These are phyloP conservation scores for Triangularia verruculosa DNA, from an alignment of 2,329 filamentous ascomycete species.

Conservation along the genomic window DNA sequence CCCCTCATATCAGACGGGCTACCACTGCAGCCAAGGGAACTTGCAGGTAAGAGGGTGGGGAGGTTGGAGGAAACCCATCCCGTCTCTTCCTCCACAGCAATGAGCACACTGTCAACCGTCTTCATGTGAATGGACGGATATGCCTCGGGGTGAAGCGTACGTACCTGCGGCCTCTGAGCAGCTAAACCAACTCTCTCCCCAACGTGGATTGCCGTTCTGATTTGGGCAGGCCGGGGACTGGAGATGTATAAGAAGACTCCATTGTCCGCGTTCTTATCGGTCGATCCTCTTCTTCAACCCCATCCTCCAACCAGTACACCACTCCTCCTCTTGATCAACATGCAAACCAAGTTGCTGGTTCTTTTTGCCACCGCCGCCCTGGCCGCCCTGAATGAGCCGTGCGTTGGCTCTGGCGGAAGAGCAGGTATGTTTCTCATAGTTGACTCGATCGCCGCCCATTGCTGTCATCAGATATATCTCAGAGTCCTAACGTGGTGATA, in stretches of 20 bases:
- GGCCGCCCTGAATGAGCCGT: slow-evolving; percentile 24
- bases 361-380: slow-evolving; percentile 18
- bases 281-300: neutral
- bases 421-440: slow-evolving; percentile 13
- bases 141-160: neutral
- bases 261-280: neutral
- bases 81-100: neutral
- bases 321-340: neutral
- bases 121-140: neutral
- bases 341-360: slow-evolving; percentile 9
- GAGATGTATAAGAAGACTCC: neutral
- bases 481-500: neutral
- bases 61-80: neutral
- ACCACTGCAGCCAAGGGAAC: neutral
- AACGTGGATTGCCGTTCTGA: neutral
- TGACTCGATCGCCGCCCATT: no score
- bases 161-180: neutral
- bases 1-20: neutral
- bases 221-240: neutral
- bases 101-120: neutral
- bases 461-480: no score
- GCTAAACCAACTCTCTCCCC: neutral
- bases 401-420: slow-evolving; percentile 21
- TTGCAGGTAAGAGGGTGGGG: neutral
- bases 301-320: neutral